Percentiles rank a stretch among this genome's conserved stretches.
Evolutionary conservation across 176 grass and related monocot genomes (phyloP).

Genomic region (Oryza punctata): DNA sequence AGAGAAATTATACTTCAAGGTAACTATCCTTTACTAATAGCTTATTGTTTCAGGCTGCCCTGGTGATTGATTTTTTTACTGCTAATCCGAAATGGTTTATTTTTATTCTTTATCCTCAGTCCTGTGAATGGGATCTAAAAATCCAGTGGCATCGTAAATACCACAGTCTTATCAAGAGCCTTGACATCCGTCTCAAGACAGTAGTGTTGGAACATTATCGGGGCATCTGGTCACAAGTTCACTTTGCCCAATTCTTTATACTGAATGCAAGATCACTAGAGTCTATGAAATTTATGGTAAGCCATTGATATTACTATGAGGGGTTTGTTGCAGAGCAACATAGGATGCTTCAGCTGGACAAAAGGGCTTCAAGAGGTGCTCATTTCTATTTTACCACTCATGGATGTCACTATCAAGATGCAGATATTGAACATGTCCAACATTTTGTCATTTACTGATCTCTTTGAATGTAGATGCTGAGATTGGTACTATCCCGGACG

Average conservation of each 20-base stretch:
- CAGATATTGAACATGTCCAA: too few relatives aligned
- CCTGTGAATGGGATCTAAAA: background rate
- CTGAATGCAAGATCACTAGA: background rate
- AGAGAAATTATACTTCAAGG: background rate
- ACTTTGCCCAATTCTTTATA: conserved; percentile 3
- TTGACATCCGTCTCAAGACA: conserved; percentile 4
- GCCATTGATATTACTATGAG: background rate
- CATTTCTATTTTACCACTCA: background rate
- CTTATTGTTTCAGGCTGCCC: background rate
- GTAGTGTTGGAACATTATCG: background rate
- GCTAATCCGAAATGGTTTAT: background rate
- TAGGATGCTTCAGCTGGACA: background rate
- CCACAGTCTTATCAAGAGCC: background rate
- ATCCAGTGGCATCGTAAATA: background rate
- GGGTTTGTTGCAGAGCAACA: background rate
- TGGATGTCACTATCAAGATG: background rate
- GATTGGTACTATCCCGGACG: too few relatives aligned
- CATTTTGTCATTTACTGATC: too few relatives aligned
- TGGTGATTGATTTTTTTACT: background rate
- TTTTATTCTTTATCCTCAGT: background rate
- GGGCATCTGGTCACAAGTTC: background rate
- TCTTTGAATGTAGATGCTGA: too few relatives aligned
- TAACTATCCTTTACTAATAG: background rate
- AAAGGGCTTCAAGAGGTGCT: conserved; percentile 18
- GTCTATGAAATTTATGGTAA: background rate